Base-by-base conservation (phyloP, 768 basidiomycete genomes). In the Udeniomyces megalosporus region DNA sequence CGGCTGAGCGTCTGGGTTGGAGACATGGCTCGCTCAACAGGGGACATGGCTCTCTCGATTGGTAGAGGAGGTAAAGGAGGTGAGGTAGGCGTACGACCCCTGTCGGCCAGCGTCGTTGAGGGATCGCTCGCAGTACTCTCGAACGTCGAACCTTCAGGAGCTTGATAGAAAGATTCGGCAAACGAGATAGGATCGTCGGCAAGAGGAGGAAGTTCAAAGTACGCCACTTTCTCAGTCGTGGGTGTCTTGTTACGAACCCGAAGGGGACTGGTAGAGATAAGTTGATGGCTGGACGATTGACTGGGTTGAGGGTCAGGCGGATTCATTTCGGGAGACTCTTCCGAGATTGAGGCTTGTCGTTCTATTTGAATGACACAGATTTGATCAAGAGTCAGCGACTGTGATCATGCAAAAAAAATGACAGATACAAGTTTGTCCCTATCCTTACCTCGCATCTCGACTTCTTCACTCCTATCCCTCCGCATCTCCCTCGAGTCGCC, bases 221-320 rank as follows among this genome's bases (percentile, higher is more conserved):
- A 52, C 20, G 47, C 48, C 7, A 34, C 12, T 38, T 44, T 50
- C 35, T 60, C 58, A 3, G 31, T 2, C 20, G 34, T 26, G 2
- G 58, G 58, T 1, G 58, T 60, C 58, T 60, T 60, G 49, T 60
- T 60, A 14, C 58, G 58, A 12, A 60, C 58, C 11, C 58, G 50
- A 2, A 60, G 34, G 6, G 58, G 58, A 44, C 58, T 60, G 1
- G 58, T 50, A 6, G 58, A 35, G 0, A 32, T 34, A 34, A 44
- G 56, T 17, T 28, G 45, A 35, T 24, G 56, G 47, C 1, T 26
- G 14, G 26, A 45, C 28, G 32, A n/a, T 26, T 28, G 22, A 26
- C 8, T 20, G 42, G 26, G 14, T 44, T 52, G 22, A 20, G 38
- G 28, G 6, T 6, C 38, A 44, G 38, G 34, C 5, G n/a, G 31